Evolutionary conservation across 2,329 filamentous ascomycete species (phyloP).

Genomic region (Delphinella strobiligena): DNA sequence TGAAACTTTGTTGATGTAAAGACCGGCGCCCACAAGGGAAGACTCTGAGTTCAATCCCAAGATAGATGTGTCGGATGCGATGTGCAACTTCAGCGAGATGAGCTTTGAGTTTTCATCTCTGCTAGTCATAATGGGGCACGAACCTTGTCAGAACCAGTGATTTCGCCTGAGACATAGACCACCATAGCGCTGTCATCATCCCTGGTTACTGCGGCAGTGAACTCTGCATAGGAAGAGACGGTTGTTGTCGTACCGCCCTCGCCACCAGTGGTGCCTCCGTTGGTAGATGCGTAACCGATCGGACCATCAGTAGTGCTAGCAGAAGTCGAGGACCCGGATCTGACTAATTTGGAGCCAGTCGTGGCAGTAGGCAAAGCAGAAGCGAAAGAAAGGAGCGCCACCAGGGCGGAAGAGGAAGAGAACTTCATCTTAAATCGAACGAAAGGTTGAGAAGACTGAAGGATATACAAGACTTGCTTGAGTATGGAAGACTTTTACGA

Average conservation of each 20-base stretch:
- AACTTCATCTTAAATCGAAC: slow-evolving; percentile 7
- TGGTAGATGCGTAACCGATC: slow-evolving; percentile 16
- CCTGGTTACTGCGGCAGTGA: slow-evolving; percentile 24
- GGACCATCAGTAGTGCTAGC: slow-evolving; percentile 7
- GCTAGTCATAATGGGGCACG: too few relatives aligned
- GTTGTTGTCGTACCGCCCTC: slow-evolving; percentile 33
- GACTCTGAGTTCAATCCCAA: slow-evolving; percentile 34
- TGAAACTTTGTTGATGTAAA: slow-evolving; percentile 34
- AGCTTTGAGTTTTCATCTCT: too few relatives aligned
- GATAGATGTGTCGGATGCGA: slow-evolving; percentile 39
- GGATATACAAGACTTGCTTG: too few relatives aligned
- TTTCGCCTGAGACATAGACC: slow-evolving; percentile 34
- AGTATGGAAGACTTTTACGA: not conserved
- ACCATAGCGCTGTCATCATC: slow-evolving; percentile 26
- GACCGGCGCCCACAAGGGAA: slow-evolving; percentile 33
- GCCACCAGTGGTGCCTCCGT: slow-evolving; percentile 33
- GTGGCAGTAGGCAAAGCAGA: slow-evolving; percentile 11
- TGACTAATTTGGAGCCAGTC: not conserved
- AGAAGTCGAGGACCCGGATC: not conserved
- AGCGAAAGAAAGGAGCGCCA: slow-evolving; percentile 14
- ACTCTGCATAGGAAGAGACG: slow-evolving; percentile 32
- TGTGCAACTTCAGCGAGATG: too few relatives aligned
- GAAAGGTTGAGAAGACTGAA: not conserved
- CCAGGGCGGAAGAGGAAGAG: slow-evolving; percentile 14
- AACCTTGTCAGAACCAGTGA: slow-evolving; percentile 31